Evolutionary conservation across 2,329 filamentous ascomycete genomes (phyloP).

Genomic region (Cordyceps tenuipes): DNA sequence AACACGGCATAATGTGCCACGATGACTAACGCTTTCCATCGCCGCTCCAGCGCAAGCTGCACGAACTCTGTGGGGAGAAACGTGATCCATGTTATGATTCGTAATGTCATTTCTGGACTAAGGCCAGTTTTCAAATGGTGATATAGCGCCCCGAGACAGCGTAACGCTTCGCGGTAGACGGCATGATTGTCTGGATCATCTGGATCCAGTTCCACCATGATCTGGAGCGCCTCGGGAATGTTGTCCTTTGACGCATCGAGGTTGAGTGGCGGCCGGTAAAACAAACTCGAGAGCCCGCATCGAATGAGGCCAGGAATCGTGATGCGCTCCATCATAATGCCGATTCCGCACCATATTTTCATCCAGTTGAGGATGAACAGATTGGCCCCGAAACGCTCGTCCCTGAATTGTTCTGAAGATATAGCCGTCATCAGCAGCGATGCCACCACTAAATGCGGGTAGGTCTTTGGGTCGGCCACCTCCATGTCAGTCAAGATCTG

Average conservation of each 20-base stretch:
- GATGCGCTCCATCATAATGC: constrained; percentile 2
- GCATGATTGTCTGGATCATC: constrained; percentile 14
- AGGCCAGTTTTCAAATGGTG: constrained; percentile 37
- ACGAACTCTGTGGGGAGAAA: constrained; percentile 39
- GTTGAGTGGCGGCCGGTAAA: constrained; percentile 5
- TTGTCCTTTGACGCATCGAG: background rate
- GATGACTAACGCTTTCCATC: constrained; percentile 42
- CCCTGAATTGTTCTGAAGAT: constrained; percentile 42
- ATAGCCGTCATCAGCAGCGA: constrained; percentile 45
- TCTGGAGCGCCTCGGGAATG: background rate
- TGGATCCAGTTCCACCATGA: constrained; percentile 21
- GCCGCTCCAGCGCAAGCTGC: constrained; percentile 31
- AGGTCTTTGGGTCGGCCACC: constrained; percentile 35
- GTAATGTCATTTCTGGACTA: constrained; percentile 35
- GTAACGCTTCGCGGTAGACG: constrained; percentile 37
- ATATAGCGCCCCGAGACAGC: constrained; percentile 45
- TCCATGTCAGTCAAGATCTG: constrained; percentile 26
- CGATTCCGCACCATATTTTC: constrained; percentile 45
- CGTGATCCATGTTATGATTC: constrained; percentile 46
- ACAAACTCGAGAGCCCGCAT: background rate
- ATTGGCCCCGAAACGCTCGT: constrained; percentile 28
- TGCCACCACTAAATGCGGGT: constrained; percentile 41
- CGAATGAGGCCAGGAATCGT: background rate
- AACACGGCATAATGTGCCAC: constrained; percentile 46
- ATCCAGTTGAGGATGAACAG: constrained; percentile 50